Conservation (phyloP, 805 yeast species). For the Candida sakaeoensis region DNA sequence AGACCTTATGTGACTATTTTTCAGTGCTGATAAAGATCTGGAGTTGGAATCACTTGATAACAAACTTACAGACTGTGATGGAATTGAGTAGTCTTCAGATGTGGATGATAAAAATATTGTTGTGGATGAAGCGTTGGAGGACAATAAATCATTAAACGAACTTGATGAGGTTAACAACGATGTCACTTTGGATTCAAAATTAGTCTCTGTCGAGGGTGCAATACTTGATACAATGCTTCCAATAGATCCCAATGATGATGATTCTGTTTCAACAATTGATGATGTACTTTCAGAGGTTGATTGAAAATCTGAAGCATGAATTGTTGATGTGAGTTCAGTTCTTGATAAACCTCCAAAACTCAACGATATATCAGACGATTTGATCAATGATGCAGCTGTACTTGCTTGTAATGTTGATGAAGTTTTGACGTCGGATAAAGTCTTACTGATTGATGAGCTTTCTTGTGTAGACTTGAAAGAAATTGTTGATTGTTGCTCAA, state of each 20-base stretch:
- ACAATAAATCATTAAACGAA: not conserved
- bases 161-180: not conserved
- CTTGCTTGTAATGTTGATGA: too few relatives aligned
- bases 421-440: too few relatives aligned
- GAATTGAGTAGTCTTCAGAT: too few relatives aligned
- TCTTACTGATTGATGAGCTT: too few relatives aligned
- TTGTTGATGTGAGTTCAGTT: not conserved
- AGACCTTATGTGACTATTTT: not conserved
- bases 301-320: not conserved
- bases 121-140: not conserved
- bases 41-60: not conserved
- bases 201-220: not conserved
- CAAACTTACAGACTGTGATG: not conserved
- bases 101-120: too few relatives aligned
- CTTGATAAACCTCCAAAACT: not conserved
- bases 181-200: not conserved
- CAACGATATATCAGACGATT: too few relatives aligned
- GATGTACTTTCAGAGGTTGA: not conserved
- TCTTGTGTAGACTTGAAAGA: too few relatives aligned
- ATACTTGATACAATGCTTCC: too few relatives aligned
- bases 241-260: not conserved
- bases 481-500: too few relatives aligned
- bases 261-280: not conserved
- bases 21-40: not conserved
- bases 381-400: too few relatives aligned